These are phyloP conservation scores for Turnera subulata DNA, from an alignment of 345 rosid species.

Conservation along the genomic window DNA sequence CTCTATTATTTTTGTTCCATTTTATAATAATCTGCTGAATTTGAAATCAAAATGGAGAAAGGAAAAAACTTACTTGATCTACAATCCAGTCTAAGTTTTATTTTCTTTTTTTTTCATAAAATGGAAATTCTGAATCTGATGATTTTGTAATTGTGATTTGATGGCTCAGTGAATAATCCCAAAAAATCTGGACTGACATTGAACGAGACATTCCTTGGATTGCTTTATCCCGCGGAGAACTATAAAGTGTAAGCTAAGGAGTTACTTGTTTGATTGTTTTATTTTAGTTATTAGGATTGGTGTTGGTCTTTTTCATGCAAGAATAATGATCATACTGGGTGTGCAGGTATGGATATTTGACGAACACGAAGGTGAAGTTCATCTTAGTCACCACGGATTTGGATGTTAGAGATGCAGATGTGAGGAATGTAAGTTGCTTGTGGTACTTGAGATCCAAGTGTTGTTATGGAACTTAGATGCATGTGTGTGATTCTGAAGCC, in stretches of 20 bases:
- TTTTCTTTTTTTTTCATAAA: not conserved
- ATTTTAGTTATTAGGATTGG: too few relatives aligned
- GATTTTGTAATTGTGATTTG: conserved; percentile 11
- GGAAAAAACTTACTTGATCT: too few relatives aligned
- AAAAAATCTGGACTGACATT: conserved; percentile 70
- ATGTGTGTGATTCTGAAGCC: too few relatives aligned
- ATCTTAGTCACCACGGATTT: conserved; percentile 83
- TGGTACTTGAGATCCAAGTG: not conserved
- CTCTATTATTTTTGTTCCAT: too few relatives aligned
- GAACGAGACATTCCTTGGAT: conserved; percentile 89
- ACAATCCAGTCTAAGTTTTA: not conserved
- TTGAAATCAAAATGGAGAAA: too few relatives aligned
- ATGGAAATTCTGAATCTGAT: not conserved
- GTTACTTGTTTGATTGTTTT: not conserved
- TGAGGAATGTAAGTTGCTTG: conserved; percentile 64
- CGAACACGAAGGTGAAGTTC: conserved; percentile 93
- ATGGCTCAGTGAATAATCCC: conserved; percentile 73
- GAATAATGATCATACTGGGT: not conserved
- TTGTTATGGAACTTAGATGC: too few relatives aligned
- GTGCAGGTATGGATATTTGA: conserved; percentile 86
- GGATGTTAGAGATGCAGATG: conserved; percentile 87
- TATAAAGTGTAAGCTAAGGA: conserved; percentile 74
- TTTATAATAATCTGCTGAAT: too few relatives aligned
- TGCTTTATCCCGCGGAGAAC: conserved; percentile 87
- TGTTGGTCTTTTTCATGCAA: too few relatives aligned